Conservation (phyloP, 2,329 filamentous ascomycete species). For the Kalmusia sp. region DNA sequence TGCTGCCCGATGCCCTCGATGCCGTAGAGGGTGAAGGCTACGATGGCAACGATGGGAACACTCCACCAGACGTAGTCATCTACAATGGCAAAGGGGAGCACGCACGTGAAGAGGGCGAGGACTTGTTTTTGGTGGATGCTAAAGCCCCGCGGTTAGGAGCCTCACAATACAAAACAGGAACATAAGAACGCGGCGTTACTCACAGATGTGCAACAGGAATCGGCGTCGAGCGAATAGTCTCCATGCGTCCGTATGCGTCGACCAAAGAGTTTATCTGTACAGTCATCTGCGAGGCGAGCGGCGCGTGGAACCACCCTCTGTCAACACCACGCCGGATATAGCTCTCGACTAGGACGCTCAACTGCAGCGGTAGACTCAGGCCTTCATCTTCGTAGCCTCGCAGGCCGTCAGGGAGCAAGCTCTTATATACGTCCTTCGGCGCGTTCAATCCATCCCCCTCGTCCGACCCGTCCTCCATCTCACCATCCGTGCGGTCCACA, state of each 20-base stretch:
- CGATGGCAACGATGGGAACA: conserved; percentile 64
- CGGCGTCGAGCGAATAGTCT: conserved; percentile 70
- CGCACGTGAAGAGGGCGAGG: conserved; percentile 65
- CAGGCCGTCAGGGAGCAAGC: conserved; percentile 58
- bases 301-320: conserved; percentile 66
- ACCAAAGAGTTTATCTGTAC: conserved; percentile 64
- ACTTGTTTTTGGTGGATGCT: conserved; percentile 71
- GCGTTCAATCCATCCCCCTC: conserved; percentile 21
- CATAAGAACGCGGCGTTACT: conserved; percentile 14
- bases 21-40: conserved; percentile 70
- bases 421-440: conserved; percentile 56
- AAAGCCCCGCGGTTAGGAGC: not conserved
- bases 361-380: conserved; percentile 65
- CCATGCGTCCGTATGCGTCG: conserved; percentile 68
- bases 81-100: conserved; percentile 69
- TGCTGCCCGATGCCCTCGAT: conserved; percentile 70
- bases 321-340: conserved; percentile 65
- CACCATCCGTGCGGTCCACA: conserved; percentile 26
- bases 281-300: conserved; percentile 64
- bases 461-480: conserved; percentile 28
- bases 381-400: conserved; percentile 64
- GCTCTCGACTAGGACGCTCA: conserved; percentile 65
- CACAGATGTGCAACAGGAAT: conserved; percentile 68
- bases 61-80: conserved; percentile 70
- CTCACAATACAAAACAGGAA: not conserved